Percentiles rank a stretch among this genome's conserved stretches.
Evolutionary conservation across 495 filamentous ascomycete species (phyloP).

Genomic region (Lophium mytilinum): DNA sequence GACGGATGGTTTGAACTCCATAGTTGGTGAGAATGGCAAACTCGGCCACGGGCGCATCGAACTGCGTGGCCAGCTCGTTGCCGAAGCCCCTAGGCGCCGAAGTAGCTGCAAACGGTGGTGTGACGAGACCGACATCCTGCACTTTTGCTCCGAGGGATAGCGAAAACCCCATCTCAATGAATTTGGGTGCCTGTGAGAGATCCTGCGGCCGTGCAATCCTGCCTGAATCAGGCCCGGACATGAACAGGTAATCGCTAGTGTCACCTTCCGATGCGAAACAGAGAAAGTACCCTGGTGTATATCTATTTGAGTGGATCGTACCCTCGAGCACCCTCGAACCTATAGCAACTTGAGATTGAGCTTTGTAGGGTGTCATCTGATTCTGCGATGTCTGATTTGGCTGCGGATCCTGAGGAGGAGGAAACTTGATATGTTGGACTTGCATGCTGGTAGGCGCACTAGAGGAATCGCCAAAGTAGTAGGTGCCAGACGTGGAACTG

Average conservation of each 20-base stretch:
- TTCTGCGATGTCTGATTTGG: constrained; percentile 27
- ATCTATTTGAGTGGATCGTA: constrained; percentile 41
- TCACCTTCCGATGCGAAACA: constrained; percentile 55
- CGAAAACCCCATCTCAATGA: constrained; percentile 66
- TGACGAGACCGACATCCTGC: constrained; percentile 69
- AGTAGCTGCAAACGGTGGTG: constrained; percentile 58
- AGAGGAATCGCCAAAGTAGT: constrained; percentile 49
- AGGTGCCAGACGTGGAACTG: constrained; percentile 74
- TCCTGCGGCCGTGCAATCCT: constrained; percentile 55
- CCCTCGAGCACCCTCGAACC: constrained; percentile 21
- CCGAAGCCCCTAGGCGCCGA: constrained; percentile 74
- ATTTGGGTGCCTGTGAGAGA: constrained; percentile 26
- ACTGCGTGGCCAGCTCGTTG: constrained; percentile 92
- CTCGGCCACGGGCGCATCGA: constrained; percentile 70
- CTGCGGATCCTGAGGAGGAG: constrained; percentile 47
- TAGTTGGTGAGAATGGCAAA: constrained; percentile 85
- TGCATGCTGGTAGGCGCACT: constrained; percentile 90
- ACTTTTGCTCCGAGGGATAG: constrained; percentile 59
- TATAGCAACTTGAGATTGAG: constrained; percentile 33
- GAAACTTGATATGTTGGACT: constrained; percentile 88
- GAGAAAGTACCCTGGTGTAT: constrained; percentile 85
- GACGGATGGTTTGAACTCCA: constrained; percentile 75
- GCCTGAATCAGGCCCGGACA: constrained; percentile 80
- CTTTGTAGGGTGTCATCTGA: constrained; percentile 25
- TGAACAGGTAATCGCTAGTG: constrained; percentile 61